phyloP scores from a whole-genome alignment of 2,329 filamentous ascomycete species.

The Dothideomycetes sp. region DNA sequence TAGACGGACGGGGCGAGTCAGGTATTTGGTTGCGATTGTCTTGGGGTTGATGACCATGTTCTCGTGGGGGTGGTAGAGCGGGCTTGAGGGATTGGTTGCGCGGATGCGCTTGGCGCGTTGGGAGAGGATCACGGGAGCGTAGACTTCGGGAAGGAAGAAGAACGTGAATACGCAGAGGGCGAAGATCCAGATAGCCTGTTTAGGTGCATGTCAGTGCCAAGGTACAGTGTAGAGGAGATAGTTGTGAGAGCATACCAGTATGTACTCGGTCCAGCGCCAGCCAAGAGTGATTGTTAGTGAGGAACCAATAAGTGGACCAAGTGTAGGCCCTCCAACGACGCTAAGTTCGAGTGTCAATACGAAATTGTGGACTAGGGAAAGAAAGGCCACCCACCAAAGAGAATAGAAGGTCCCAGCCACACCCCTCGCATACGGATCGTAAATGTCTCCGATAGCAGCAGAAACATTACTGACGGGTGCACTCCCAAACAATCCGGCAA shows the following conservation, averaged over 20 bases:
- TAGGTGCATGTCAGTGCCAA: no score
- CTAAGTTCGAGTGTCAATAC: no score
- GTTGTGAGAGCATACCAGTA: no score
- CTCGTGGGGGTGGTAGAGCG: conserved; percentile 35
- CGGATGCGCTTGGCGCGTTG: conserved; percentile 27
- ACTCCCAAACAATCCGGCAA: conserved; percentile 61
- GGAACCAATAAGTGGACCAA: conserved; percentile 33
- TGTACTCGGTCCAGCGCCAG: conserved; percentile 36
- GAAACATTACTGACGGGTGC: conserved; percentile 32
- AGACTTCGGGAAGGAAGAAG: conserved; percentile 27
- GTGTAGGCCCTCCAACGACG: conserved; percentile 28
- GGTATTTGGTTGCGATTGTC: conserved; percentile 31
- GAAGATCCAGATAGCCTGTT: conserved; percentile 29
- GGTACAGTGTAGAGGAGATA: no score
- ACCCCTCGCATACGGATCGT: conserved; percentile 24
- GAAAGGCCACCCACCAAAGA: no score
- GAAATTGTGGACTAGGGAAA: no score
- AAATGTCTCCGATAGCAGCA: conserved; percentile 34
- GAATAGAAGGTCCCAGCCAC: conserved; percentile 28
- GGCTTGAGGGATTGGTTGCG: conserved; percentile 24
- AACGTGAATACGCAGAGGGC: conserved; percentile 15
- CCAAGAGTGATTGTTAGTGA: conserved; percentile 27
- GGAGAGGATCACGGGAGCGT: conserved; percentile 26
- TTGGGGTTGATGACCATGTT: conserved; percentile 27
- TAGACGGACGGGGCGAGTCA: conserved; percentile 32